Evolutionary conservation across 306 rosid genomes (phyloP).

Genomic region (Rosa lucieae): DNA sequence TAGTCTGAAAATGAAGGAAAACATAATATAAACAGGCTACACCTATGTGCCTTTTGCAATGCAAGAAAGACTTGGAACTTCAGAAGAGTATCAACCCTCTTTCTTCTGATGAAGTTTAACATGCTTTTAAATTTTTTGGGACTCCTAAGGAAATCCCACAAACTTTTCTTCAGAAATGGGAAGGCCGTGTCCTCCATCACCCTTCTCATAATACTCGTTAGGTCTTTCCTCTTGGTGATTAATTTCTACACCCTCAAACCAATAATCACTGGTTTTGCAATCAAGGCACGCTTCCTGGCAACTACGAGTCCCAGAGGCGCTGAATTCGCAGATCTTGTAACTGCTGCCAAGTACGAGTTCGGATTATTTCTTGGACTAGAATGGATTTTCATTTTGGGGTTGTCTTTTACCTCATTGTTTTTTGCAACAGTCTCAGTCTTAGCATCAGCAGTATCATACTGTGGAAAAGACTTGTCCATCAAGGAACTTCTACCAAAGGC

Average conservation of each 20-base stretch:
- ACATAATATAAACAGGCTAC: background rate
- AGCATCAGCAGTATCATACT: background rate
- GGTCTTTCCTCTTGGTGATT: slow-evolving; percentile 13
- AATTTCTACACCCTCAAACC: slow-evolving; percentile 10
- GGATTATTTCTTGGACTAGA: background rate
- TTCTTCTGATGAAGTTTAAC: background rate
- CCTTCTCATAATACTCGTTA: slow-evolving; percentile 11
- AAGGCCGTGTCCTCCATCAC: slow-evolving; percentile 17
- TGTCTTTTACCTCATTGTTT: background rate
- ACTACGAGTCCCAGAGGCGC: background rate
- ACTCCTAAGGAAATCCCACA: slow-evolving; percentile 12
- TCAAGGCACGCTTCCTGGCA: background rate
- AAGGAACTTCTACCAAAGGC: background rate
- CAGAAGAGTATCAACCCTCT: background rate
- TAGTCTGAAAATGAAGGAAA: background rate
- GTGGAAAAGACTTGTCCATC: background rate
- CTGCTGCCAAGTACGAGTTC: background rate
- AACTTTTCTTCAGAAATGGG: slow-evolving; percentile 16
- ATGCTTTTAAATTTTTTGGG: slow-evolving; percentile 7
- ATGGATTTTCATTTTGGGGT: slow-evolving; percentile 9
- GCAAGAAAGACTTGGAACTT: background rate
- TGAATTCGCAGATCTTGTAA: background rate
- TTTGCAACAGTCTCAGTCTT: background rate
- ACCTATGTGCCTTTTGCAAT: background rate
- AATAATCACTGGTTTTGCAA: background rate